Base-by-base conservation (phyloP, 192 early-diverging fungal genomes). In the Backusella luteola region DNA sequence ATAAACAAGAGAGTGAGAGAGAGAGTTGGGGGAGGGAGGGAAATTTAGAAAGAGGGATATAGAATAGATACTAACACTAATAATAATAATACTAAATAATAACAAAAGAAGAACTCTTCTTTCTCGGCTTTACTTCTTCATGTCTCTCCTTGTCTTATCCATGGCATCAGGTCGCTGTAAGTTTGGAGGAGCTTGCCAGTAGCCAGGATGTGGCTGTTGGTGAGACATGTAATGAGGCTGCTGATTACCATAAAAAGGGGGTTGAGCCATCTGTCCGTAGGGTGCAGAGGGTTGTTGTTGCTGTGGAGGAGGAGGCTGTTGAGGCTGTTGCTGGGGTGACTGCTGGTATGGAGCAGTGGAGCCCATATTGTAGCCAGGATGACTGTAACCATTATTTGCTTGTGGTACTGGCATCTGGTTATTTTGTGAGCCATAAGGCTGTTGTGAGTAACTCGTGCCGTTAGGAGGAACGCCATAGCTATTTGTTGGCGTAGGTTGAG, bases 201-300 rank as follows among this genome's bases (percentile, higher is more conserved):
- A 71, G 11, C 69, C 69, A 71, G 69, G 69, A 23, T 39, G 36
- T 71, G 32, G 38, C 11, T 67, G 73, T 12, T 67, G 63, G 2
- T 75, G 73, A 67, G 73, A 66, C 73, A 75, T 49, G 26, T 75
- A 75, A 34, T 75, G 73, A 41, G 35, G 29, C 21, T 75, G 73
- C n/a, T 66, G 59, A 32, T 67, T 75, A 36, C 59, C 41, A 46
- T 75, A 75, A 67, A 46, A 75, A 34, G 66, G 23, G 34, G 73
- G 73, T 42, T 63, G 59, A 14, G 42, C 39, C 63, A 75, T 75
- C 19, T 75, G 73, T 12, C 63, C 73, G 68, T 75, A 75, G 32
- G 73, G 34, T 19, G 34, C 36, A 12, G 38, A 44, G 3, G 26
- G 70, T 5, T 44, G 44, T 19, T 71, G 42, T 1, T 44, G 42